Evolutionary conservation across 2,329 filamentous ascomycete species (phyloP).

Genomic region (Cladosporium halotolerans): DNA sequence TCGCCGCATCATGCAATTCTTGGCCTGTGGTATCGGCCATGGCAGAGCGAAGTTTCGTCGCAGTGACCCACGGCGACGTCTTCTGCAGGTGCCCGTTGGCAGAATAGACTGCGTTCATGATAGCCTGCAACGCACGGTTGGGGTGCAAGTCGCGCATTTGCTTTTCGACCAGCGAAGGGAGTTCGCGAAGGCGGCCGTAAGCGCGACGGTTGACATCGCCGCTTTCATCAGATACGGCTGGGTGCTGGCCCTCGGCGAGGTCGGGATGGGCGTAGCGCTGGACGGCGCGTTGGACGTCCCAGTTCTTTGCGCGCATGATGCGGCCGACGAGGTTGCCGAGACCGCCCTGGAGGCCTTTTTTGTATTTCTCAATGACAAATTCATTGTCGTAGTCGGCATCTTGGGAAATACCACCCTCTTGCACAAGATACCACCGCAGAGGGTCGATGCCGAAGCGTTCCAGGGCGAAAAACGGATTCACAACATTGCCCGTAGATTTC

Average conservation of each 20-base stretch:
- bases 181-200: slow-evolving; percentile 17
- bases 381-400: slow-evolving; percentile 84
- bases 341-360: slow-evolving; percentile 68
- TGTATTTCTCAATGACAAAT: slow-evolving; percentile 68
- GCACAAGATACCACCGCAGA: slow-evolving; percentile 82
- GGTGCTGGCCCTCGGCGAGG: background rate
- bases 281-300: slow-evolving; percentile 45
- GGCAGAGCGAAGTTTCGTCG: slow-evolving; percentile 29
- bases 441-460: slow-evolving; percentile 82
- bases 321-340: slow-evolving; percentile 76
- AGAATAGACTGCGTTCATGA: slow-evolving; percentile 57
- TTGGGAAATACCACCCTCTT: slow-evolving; percentile 67
- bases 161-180: slow-evolving; percentile 39
- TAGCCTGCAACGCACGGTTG: slow-evolving; percentile 56
- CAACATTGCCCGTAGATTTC: slow-evolving; percentile 89
- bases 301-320: slow-evolving; percentile 51
- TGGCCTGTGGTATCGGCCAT: slow-evolving; percentile 27
- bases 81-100: slow-evolving; percentile 63
- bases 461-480: slow-evolving; percentile 87
- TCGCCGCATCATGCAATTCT: slow-evolving; percentile 19
- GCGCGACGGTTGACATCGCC: slow-evolving; percentile 3
- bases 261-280: slow-evolving; percentile 22
- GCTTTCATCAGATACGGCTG: slow-evolving; percentile 11
- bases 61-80: slow-evolving; percentile 61
- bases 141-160: slow-evolving; percentile 61